These are phyloP conservation scores for Cryphonectria carpinicola DNA, from an alignment of 2,329 filamentous ascomycete species.

Conservation along the genomic window DNA sequence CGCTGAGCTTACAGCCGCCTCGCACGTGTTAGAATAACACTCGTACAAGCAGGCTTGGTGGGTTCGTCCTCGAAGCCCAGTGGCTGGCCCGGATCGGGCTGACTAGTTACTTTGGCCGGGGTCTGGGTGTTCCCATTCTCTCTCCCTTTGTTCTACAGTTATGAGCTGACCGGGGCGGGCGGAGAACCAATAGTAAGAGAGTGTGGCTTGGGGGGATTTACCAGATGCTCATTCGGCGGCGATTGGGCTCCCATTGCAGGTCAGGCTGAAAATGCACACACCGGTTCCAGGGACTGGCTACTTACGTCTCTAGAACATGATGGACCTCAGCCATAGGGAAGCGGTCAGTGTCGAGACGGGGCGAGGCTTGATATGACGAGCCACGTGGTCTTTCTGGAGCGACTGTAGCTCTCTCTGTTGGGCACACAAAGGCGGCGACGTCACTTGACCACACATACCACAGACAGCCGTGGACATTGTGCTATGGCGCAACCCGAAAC, in stretches of 20 bases:
- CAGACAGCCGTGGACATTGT: background rate
- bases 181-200: background rate
- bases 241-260: background rate
- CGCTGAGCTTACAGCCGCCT: constrained; percentile 3
- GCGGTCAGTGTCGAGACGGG: background rate
- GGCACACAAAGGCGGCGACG: background rate
- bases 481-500: background rate
- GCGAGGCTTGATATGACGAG: background rate
- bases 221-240: background rate
- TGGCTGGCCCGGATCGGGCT: background rate
- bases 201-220: background rate
- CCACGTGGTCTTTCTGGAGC: background rate
- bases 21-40: background rate
- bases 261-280: background rate
- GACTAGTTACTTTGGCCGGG: background rate
- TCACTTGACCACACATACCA: background rate
- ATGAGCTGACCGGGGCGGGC: background rate
- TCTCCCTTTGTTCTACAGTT: background rate
- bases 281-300: background rate
- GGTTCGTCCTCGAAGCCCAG: background rate
- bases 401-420: background rate
- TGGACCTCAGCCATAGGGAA: background rate
- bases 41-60: background rate
- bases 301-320: background rate
- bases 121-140: background rate